Evolutionary conservation across 176 grass and related monocot species (phyloP), one percentile per base, ranked within the genome.

Genomic region (Echinochloa phyllopogon): DNA sequence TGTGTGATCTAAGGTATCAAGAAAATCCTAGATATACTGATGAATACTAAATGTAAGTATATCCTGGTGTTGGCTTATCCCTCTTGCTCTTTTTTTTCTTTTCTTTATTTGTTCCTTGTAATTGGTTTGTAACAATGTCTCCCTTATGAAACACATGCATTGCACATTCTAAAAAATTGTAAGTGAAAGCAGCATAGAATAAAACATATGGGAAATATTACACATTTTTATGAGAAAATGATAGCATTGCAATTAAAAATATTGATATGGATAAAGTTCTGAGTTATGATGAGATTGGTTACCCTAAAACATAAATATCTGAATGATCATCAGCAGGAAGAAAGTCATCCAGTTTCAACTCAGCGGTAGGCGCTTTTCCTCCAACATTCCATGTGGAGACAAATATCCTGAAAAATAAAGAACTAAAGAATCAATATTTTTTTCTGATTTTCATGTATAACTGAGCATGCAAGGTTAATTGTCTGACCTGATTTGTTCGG

Each of bases 271-370:
- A 21, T 27, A 90, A 53, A 65, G 24, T 78, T 65, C 70, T 74
- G 47, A 80, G 44, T 24, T 76, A 4, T 18, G 11, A 57, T 39
- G 40, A 75, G 25, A 70, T 16, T 64, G 59, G 75, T 79, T 98
- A 95, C 95, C 95, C 95, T 86, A 98, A 85, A 88, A 98, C 90
- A 88, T 98, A 98, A 76, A 98, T 91, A 84, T 98, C 95, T 69
- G 87, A 91, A 71, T 88, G 71, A 58, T 95, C 92, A 58, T 91
- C 82, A 69, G 86, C 84, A 69, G 91, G 95, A 91, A 98, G 89
- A 68, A 95, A 95, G 20, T 95, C 93, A 64, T 91, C 84, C 72
- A 95, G 70, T 74, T 95, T 91, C 82, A 98, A 49, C 33, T 88
- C 87, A 45, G 90, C n/a, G 7, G 87, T 77, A 62, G 95, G 95